Conservation (phyloP, 1,284 basidiomycete genomes). For the Gymnopus androsaceus region DNA sequence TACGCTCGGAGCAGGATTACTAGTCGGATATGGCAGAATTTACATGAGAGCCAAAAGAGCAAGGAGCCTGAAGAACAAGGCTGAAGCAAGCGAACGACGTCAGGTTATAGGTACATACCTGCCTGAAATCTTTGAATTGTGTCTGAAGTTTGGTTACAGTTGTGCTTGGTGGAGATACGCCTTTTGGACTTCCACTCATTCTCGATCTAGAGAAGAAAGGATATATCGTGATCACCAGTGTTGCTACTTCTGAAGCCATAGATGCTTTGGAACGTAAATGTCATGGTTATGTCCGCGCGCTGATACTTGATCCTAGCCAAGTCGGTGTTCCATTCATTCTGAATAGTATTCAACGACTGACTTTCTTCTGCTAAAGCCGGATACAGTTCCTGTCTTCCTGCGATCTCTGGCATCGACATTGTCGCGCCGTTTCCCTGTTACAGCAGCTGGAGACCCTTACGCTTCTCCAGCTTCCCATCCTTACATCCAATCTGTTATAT, state of each 20-base stretch:
- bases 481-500: slow-evolving; percentile 71
- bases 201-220: slow-evolving; percentile 72
- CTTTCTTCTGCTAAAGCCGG: background rate
- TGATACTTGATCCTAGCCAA: slow-evolving; percentile 76
- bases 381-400: slow-evolving; percentile 69
- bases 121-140: slow-evolving; percentile 2
- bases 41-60: slow-evolving; percentile 28
- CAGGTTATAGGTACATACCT: slow-evolving; percentile 68
- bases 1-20: slow-evolving; percentile 59
- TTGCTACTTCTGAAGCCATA: slow-evolving; percentile 63
- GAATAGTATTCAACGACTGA: no score
- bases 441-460: slow-evolving; percentile 75
- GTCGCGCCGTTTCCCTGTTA: slow-evolving; percentile 79
- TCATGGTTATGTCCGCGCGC: slow-evolving; percentile 74
- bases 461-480: slow-evolving; percentile 61
- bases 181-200: slow-evolving; percentile 69
- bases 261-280: slow-evolving; percentile 62
- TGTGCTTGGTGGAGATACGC: slow-evolving; percentile 76
- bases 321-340: slow-evolving; percentile 40
- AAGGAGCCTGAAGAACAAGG: slow-evolving; percentile 35
- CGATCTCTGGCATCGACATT: slow-evolving; percentile 77
- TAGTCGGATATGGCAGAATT: slow-evolving; percentile 53
- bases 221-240: slow-evolving; percentile 79
- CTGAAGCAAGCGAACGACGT: slow-evolving; percentile 46
- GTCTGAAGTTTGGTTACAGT: slow-evolving; percentile 44